Conservation (phyloP, 179 eudicot species). For the Beta lomatogona region DNA sequence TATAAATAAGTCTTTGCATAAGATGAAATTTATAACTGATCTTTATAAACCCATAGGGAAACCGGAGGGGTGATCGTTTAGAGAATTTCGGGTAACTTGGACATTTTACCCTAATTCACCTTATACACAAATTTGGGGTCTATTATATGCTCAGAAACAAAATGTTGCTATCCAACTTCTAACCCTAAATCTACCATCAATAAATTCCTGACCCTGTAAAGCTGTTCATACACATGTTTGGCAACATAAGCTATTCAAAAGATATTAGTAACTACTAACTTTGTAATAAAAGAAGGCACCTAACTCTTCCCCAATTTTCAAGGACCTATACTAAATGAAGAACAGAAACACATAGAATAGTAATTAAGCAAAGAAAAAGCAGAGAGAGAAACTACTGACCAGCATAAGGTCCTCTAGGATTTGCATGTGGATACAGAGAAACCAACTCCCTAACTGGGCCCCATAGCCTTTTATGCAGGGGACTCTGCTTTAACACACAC, state of each 20-base stretch:
- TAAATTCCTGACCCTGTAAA: neutral
- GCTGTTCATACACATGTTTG: neutral
- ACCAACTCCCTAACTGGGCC: constrained; percentile 77
- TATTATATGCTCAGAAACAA: neutral
- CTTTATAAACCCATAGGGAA: neutral
- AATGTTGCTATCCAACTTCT: neutral
- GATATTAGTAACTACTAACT: constrained; percentile 5
- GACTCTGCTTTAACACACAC: constrained; percentile 48
- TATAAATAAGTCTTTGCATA: neutral
- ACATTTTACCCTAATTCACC: neutral
- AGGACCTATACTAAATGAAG: constrained; percentile 20
- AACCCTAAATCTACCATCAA: neutral
- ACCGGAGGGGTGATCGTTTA: neutral
- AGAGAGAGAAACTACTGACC: constrained; percentile 51
- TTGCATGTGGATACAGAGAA: constrained; percentile 69
- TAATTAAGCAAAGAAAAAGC: constrained; percentile 3
- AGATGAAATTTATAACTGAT: neutral
- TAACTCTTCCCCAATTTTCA: neutral
- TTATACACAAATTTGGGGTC: too few relatives aligned
- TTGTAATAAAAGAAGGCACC: constrained; percentile 14
- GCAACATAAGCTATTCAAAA: neutral
- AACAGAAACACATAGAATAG: neutral
- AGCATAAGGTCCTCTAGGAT: constrained; percentile 72
- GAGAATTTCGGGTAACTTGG: neutral
- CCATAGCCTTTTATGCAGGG: constrained; percentile 81